Base-by-base conservation (phyloP, 169 alveolate genomes). In the Theileria parva region DNA sequence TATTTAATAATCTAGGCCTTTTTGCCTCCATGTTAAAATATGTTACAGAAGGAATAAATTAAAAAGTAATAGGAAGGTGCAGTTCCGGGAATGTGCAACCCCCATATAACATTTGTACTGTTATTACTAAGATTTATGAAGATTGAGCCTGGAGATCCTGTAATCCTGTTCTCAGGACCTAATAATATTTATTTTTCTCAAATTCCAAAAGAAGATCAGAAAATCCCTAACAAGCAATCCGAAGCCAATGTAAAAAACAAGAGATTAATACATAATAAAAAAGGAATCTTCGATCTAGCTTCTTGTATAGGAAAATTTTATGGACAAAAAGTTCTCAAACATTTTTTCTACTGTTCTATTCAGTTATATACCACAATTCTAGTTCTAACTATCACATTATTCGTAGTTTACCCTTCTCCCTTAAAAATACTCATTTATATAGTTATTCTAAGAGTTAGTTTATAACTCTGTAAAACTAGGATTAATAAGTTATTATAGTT, bases 231-330 rank as follows among this genome's bases (percentile, higher is more conserved):
- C 25, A 77, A 76, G 53, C 89, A 83, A 39, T 77, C 72, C 4
- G 89, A 79, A 74, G 89, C 89, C 0, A 83, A 83, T 65, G 25
- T 50, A 13, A 80, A 80, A 1, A 74, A 76, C 59, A 55, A 83
- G 68, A 73, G 86, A n/a, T 28, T 83, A 30, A 27, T 83, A 21
- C 89, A 83, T 44, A 77, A 79, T 23, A 83, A 59, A 68, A 79
- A 79, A 17, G 89, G 81, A 30, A 83, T 83, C 32, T 83, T 83
- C 28, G 89, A 83, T 68, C 77, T 83, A 17, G 66, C 75, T 25
- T 55, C 68, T 68, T 73, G 74, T 48, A 68, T 83, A 69, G 89
- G 86, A 23, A 34, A 63, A 15, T 44, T 17, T 17, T 83, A 83
- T 64, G 89, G 89, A 17, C 86, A 83, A 69, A 83, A 83, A 77